phyloP scores from a whole-genome alignment of 2,329 filamentous ascomycete species.

The Epichloe brachyelytri region DNA sequence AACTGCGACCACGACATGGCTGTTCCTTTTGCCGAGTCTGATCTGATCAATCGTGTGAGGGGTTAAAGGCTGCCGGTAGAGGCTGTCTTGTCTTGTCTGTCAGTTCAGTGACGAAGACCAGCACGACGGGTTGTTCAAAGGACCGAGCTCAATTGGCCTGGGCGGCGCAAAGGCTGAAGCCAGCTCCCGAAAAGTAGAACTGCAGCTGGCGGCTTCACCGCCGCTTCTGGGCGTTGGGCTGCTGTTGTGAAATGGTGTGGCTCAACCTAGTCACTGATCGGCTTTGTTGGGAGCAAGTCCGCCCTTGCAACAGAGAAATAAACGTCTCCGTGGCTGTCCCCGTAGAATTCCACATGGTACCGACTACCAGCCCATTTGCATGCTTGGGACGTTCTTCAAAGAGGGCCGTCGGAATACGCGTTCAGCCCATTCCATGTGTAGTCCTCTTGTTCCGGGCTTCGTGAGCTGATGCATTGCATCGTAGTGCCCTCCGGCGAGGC shows the following conservation, averaged over 20 bases:
- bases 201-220: slow-evolving; percentile 5
- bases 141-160: background rate
- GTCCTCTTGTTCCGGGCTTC: too few species aligned
- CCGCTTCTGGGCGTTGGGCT: background rate
- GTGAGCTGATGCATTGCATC: too few species aligned
- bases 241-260: background rate
- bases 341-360: too few species aligned
- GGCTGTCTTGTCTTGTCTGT: background rate
- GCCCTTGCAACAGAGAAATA: background rate
- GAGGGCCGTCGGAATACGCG: too few species aligned
- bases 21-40: background rate
- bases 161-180: background rate
- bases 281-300: background rate
- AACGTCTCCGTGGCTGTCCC: too few species aligned
- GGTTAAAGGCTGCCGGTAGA: too few species aligned
- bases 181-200: background rate
- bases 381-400: too few species aligned
- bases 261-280: background rate
- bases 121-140: background rate
- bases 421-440: too few species aligned
- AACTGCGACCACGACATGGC: background rate
- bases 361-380: too few species aligned
- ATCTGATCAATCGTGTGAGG: background rate
- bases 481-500: too few species aligned
- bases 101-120: background rate